Evolutionary conservation across 441 rosid species (phyloP).

Genomic region (Aquilaria agallochum): DNA sequence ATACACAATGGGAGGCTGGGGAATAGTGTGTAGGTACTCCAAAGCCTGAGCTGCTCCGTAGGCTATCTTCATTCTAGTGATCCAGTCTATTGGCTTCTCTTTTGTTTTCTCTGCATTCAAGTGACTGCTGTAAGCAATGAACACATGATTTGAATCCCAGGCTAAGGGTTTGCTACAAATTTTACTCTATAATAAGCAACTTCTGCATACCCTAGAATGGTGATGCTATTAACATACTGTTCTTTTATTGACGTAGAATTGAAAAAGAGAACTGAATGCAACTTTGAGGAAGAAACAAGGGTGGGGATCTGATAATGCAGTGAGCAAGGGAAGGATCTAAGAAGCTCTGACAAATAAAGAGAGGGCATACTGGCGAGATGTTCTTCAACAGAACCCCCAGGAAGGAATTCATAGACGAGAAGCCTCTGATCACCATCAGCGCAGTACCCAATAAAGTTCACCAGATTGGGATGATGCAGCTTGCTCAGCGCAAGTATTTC

Average conservation of each 20-base stretch:
- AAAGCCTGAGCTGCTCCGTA: constrained; percentile 80
- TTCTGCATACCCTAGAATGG: no score
- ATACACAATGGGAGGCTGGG: constrained; percentile 61
- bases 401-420: constrained; percentile 64
- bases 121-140: not conserved
- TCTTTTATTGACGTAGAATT: no score
- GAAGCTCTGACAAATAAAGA: not conserved
- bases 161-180: no score
- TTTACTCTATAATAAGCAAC: no score
- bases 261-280: not conserved
- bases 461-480: constrained; percentile 64
- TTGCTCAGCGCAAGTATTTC: constrained; percentile 53
- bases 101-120: constrained; percentile 26
- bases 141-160: not conserved
- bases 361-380: constrained; percentile 53
- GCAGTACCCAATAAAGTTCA: constrained; percentile 72
- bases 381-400: constrained; percentile 60
- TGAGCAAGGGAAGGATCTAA: not conserved
- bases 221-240: not conserved
- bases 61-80: constrained; percentile 61
- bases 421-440: constrained; percentile 98
- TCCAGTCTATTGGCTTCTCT: constrained; percentile 60
- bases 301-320: not conserved
- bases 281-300: not conserved
- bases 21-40: constrained; percentile 68